These are phyloP conservation scores for Crassisporium funariophilum DNA, from an alignment of 768 basidiomycete species.

Conservation along the genomic window DNA sequence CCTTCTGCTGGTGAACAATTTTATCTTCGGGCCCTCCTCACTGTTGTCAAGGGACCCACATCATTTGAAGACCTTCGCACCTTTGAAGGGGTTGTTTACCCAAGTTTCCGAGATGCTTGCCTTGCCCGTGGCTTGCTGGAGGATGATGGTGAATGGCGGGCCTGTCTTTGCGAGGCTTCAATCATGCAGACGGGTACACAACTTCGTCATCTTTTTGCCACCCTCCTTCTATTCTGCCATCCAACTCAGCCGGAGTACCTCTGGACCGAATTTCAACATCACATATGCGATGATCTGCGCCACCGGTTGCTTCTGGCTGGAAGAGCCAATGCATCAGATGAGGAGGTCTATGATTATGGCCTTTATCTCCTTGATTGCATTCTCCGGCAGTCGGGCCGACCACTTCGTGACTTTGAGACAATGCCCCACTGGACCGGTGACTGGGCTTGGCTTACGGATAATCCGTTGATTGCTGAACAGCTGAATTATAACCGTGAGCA, in stretches of 20 bases:
- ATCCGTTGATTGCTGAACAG: constrained; percentile 33
- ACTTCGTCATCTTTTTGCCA: constrained; percentile 39
- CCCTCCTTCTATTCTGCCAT: constrained; percentile 20
- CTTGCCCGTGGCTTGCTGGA: constrained; percentile 42
- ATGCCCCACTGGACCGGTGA: constrained; percentile 30
- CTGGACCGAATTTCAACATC: constrained; percentile 35
- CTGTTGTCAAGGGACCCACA: constrained; percentile 35
- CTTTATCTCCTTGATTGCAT: constrained; percentile 38
- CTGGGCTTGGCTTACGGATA: constrained; percentile 24
- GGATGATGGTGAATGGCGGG: constrained; percentile 48
- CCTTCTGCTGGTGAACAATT: constrained; percentile 41
- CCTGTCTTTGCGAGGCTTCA: constrained; percentile 43
- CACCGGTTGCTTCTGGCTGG: neutral
- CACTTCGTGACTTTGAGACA: constrained; percentile 24
- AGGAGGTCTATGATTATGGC: constrained; percentile 42
- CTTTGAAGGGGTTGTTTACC: constrained; percentile 23
- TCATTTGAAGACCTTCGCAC: constrained; percentile 29
- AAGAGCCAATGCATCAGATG: constrained; percentile 20
- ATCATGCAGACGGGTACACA: constrained; percentile 37
- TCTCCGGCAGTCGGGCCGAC: constrained; percentile 23
- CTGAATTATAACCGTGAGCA: constrained; percentile 23
- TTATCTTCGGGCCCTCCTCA: constrained; percentile 43
- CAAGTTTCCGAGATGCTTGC: constrained; percentile 43
- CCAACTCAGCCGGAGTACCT: constrained; percentile 34
- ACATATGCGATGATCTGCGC: constrained; percentile 47